Percentiles rank a stretch among this genome's conserved stretches.
Conservation (phyloP, 176 grass and related monocot genomes). For the Puccinellia tenuiflora region DNA sequence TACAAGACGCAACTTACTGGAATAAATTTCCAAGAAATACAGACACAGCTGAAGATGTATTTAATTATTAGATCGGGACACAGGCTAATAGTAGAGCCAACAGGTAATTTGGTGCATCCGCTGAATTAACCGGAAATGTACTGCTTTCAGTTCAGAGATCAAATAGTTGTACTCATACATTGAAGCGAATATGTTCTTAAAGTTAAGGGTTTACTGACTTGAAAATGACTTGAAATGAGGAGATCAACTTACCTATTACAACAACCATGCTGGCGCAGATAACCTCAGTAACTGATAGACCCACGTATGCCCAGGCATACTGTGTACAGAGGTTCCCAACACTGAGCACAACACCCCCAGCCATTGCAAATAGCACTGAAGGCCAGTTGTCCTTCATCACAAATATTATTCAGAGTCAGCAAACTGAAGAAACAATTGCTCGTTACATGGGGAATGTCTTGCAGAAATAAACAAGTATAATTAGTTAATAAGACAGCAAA, state of each 20-base stretch:
- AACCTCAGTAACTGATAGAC: constrained; percentile 69
- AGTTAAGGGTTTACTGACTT: background rate
- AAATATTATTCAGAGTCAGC: constrained; percentile 12
- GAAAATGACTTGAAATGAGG: background rate
- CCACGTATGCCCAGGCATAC: constrained; percentile 71
- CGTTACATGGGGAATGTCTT: background rate
- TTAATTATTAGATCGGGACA: background rate
- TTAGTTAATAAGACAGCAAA: background rate
- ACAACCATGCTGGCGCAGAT: constrained; percentile 65
- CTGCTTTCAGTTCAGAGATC: background rate
- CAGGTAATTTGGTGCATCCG: background rate
- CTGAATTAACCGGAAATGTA: background rate
- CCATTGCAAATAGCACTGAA: constrained; percentile 62
- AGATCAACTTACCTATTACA: constrained; percentile 46
- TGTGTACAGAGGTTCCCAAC: constrained; percentile 68
- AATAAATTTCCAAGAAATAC: background rate
- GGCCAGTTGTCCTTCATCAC: constrained; percentile 58
- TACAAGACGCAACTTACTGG: background rate
- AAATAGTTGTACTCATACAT: background rate
- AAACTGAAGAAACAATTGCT: background rate
- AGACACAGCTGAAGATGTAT: background rate
- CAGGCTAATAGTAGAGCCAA: background rate
- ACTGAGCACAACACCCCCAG: constrained; percentile 61
- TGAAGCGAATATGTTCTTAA: background rate
- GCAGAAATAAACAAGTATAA: background rate